Evolutionary conservation across 2,329 filamentous ascomycete species (phyloP), one percentile per base, ranked within the genome.

Genomic region (Sporothrix mexicana): DNA sequence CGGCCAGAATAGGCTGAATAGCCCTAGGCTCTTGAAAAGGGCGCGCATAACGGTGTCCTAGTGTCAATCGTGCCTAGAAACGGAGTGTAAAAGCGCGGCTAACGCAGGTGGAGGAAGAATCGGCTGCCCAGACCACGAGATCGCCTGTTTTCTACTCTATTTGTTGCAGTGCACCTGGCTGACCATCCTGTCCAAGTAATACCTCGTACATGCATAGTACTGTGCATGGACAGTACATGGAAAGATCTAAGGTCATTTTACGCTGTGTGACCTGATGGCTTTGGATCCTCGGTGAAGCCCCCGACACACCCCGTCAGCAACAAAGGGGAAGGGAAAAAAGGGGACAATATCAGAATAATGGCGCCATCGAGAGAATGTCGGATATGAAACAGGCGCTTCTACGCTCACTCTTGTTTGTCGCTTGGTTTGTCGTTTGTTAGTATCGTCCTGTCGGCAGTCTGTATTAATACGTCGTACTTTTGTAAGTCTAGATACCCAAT

Each of bases 21-120:
- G 23, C 23, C 53, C 53, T 30, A 36, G 15, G 12, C 1, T 53
- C 6, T 17, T 51, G 2, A 10, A 53, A 53, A 57, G 15, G 23
- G 10, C 23, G 23, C 53, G 23, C 12, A 23, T 25, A 30, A 57
- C 53, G 23, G 53, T 36, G 30, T 36, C 30, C 30, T 7, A 36
- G 30, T 51, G 49, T 20, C 53, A 55, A 57, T 30, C 23, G 23
- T 30, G 53, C 20, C 23, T 30, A 23, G 10, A 57, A 30, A 23
- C 23, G 23, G 53, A 30, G 53, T 57, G 53, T 30, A 57, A 57
- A 57, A 57, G 53, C 53, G 53, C 53, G 53, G 53, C 53, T 57
- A 30, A 57, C 10, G 53, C 23, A 30, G 53, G n/a, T 20, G 51
- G 17, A 20, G 17, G 17, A 23, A 10, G n/a, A 20, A 17, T 47